phyloP scores from a whole-genome alignment of 345 rosid genomes.

The Mallotus nudiflorus region DNA sequence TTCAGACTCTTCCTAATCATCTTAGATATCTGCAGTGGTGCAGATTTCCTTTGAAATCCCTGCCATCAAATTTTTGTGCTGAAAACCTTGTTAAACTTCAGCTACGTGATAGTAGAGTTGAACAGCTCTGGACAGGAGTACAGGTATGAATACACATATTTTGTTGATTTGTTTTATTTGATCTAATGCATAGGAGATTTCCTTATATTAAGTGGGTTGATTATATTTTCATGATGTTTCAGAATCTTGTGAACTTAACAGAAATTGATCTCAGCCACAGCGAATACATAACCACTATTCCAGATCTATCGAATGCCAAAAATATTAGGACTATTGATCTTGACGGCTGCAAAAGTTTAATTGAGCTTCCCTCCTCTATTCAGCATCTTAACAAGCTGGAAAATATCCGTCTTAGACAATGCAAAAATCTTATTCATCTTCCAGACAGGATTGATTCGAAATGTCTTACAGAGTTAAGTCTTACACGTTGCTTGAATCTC shows the following conservation, averaged over 20 bases:
- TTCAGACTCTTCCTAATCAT: background rate
- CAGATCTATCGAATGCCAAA: slow-evolving; percentile 13
- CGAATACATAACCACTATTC: background rate
- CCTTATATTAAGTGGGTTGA: too few relatives aligned
- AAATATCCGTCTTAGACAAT: background rate
- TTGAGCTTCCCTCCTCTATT: too few relatives aligned
- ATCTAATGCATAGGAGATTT: too few relatives aligned
- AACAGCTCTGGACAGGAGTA: background rate
- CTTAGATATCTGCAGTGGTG: slow-evolving; percentile 7
- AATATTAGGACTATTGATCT: too few relatives aligned
- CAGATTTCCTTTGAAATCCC: slow-evolving; percentile 6
- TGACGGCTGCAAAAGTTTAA: too few relatives aligned
- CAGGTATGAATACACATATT: background rate
- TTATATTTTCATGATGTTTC: too few relatives aligned
- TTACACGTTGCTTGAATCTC: background rate
- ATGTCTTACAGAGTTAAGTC: background rate
- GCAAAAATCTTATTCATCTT: background rate
- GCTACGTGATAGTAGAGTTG: background rate
- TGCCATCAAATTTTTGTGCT: slow-evolving; percentile 4
- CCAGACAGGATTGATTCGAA: slow-evolving; percentile 1
- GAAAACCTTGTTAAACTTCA: slow-evolving; percentile 9
- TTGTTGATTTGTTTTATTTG: background rate
- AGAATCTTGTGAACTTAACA: slow-evolving; percentile 9
- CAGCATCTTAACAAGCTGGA: slow-evolving; percentile 5
- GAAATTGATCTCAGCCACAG: background rate